These are phyloP conservation scores for Heliophila coronopifolia DNA, from an alignment of 441 rosid species.

Conservation along the genomic window DNA sequence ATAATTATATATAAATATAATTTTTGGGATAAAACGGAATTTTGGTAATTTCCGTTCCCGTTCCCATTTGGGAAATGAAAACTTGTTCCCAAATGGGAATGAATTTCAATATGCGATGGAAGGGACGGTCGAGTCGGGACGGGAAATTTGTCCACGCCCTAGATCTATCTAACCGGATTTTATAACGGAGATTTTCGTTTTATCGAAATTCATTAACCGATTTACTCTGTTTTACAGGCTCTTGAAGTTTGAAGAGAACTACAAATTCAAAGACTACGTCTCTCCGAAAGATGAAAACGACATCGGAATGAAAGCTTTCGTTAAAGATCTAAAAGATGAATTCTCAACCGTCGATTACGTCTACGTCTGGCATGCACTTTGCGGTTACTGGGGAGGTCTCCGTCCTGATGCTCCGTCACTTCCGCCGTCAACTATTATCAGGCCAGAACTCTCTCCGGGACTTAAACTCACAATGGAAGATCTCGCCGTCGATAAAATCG, in stretches of 20 bases:
- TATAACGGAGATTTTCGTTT: background rate
- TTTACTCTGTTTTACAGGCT: slow-evolving; percentile 37
- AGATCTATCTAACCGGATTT: background rate
- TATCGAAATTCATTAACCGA: background rate
- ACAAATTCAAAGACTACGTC: slow-evolving; percentile 64
- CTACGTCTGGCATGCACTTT: slow-evolving; percentile 89
- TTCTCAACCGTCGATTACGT: slow-evolving; percentile 64
- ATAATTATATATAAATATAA: too few species aligned
- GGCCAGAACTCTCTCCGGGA: slow-evolving; percentile 59
- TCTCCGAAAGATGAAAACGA: slow-evolving; percentile 30
- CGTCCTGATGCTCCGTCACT: slow-evolving; percentile 62
- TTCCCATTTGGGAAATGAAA: too few species aligned
- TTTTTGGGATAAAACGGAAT: too few species aligned
- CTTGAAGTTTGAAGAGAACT: slow-evolving; percentile 67
- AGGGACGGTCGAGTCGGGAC: too few species aligned
- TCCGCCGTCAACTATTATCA: slow-evolving; percentile 39
- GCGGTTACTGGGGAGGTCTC: slow-evolving; percentile 93
- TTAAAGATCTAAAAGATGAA: slow-evolving; percentile 71
- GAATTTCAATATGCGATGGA: too few species aligned
- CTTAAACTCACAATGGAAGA: slow-evolving; percentile 69
- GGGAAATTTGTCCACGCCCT: too few species aligned
- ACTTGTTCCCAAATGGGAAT: too few species aligned
- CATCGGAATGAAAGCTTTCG: slow-evolving; percentile 72
- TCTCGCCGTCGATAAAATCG: slow-evolving; percentile 83
- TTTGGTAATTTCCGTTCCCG: too few species aligned